Evolutionary conservation across 2,329 filamentous ascomycete genomes (phyloP), one percentile per base, ranked within the genome.

Genomic region (Aspergillus arachidicola): DNA sequence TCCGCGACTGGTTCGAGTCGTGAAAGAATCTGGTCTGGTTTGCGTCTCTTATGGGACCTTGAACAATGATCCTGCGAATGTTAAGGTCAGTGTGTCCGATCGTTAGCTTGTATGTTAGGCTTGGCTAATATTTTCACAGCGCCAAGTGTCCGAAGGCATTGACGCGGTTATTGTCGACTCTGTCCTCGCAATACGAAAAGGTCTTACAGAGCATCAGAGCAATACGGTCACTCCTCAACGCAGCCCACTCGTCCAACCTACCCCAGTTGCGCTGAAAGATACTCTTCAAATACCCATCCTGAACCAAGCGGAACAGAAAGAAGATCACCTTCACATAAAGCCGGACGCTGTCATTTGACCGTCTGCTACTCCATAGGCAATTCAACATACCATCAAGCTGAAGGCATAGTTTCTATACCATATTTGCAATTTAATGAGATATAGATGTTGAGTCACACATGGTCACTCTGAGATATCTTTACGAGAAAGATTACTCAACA

Each of bases 121-220:
- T 11, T 45, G 21, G 48, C 66, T 69, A 60, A 70, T 51, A 38
- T 11, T 26, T 19, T n/a, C 48, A 56, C 74, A 94, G 89, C 82
- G 90, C 66, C 95, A 99, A 89, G 92, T 96, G 11, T 91, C 92
- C 60, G 92, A 97, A 79, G 94, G 95, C 55, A 97, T 99, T 65
- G 95, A 99, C 75, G 95, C 95, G 1, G 94, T 99, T 59, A 99
- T 99, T 73, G 95, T 98, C 16, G 95, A 99, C 76, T 95, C 88
- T 66, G 94, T 99, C 3, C 86, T 98, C 34, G 92, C 92, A 46
- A 97, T 99, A 69, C 89, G 94, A 54, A 93, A 97, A 78, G 94
- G 93, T 0, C 84, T 99, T 65, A 95, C 92, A 1, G 80, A 80
- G 61, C 68, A 71, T 45, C 69, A 75, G 45, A 69, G 62, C 59